Evolutionary conservation across 2,329 filamentous ascomycete species (phyloP).

Genomic region (Monosporascus sp.): DNA sequence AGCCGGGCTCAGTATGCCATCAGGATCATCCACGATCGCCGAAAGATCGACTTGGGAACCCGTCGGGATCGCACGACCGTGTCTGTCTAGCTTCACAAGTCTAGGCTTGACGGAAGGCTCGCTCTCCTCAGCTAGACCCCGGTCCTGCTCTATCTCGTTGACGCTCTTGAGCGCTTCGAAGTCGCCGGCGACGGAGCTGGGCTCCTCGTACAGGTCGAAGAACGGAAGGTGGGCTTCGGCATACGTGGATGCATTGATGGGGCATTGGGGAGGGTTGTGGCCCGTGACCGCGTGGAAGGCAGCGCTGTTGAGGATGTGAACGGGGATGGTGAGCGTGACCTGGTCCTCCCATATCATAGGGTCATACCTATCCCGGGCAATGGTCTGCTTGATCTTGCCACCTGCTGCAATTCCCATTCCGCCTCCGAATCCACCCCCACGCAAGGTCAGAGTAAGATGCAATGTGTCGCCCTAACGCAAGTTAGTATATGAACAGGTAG

Average conservation of each 20-base stretch:
- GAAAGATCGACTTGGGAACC: background rate
- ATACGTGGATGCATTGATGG: conserved; percentile 30
- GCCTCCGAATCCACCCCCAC: too few species aligned
- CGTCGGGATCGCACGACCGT: background rate
- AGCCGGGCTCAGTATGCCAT: conserved; percentile 8
- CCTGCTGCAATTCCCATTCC: conserved; percentile 13
- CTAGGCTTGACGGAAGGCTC: conserved; percentile 5
- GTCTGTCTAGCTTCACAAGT: background rate
- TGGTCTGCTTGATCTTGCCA: conserved; percentile 13
- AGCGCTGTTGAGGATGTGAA: conserved; percentile 34
- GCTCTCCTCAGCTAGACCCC: conserved; percentile 1
- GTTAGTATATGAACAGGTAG: too few species aligned
- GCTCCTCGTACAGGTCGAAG: conserved; percentile 26
- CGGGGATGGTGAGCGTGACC: conserved; percentile 12
- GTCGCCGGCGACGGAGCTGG: conserved; percentile 9
- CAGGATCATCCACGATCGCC: conserved; percentile 6
- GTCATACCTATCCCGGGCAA: conserved; percentile 3
- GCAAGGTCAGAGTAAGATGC: too few species aligned
- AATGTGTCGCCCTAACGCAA: too few species aligned
- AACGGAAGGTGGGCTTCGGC: conserved; percentile 29
- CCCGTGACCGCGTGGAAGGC: conserved; percentile 32
- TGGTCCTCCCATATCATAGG: conserved; percentile 3
- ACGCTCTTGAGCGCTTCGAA: conserved; percentile 13
- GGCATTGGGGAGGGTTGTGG: conserved; percentile 25
- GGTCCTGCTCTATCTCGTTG: conserved; percentile 11